Base-by-base conservation (phyloP, 2,329 filamentous ascomycete genomes). In the Sclerotinia spermophila region DNA sequence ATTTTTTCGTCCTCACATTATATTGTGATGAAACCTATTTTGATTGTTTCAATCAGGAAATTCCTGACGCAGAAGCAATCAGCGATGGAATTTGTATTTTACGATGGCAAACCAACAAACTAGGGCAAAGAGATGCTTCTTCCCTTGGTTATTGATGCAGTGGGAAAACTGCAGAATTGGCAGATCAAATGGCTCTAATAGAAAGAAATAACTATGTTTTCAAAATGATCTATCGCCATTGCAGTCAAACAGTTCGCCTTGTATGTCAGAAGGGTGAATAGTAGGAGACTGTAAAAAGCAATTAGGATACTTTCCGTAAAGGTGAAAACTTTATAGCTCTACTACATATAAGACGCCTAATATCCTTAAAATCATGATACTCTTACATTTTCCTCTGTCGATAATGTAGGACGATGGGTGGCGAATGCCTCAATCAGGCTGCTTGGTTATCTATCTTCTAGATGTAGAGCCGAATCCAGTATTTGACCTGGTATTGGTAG, bases 391-490 rank as follows among this genome's bases (percentile, higher is more conserved):
- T 3, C 5, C 6, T 30, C 5, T 5, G 5, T 17, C 11, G 1
- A 5, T 15, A 30, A 48, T n/a, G 42, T 2, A 53, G 24, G 24
- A 10, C 11, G 11, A 53, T 35, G 19, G 70, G 68, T 71, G 60
- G 51, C 48, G 40, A 55, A n/a, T 38, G 38, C 35, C 64, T 30
- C 15, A 10, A 35, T 21, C 19, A 19, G 2, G 35, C 44, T 48
- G 13, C 30, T 64, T n/a, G n/a, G 33, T n/a, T 30, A 66, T 30
- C 13, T 78, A 90, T 75, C 88, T 84, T 71, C 89, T 83, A 71
- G 83, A 86, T 0, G 91, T 93, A 13, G 88, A 90, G 13, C 91
- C 91, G 77, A 92, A 93, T 0, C 91, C 91, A 0, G 90, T 93
- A 75, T 89, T 92, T 75, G 90, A 86, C 75, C 90, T 85, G 68